These are phyloP conservation scores for Malus orientalis DNA, from an alignment of 306 rosid genomes.

Conservation along the genomic window DNA sequence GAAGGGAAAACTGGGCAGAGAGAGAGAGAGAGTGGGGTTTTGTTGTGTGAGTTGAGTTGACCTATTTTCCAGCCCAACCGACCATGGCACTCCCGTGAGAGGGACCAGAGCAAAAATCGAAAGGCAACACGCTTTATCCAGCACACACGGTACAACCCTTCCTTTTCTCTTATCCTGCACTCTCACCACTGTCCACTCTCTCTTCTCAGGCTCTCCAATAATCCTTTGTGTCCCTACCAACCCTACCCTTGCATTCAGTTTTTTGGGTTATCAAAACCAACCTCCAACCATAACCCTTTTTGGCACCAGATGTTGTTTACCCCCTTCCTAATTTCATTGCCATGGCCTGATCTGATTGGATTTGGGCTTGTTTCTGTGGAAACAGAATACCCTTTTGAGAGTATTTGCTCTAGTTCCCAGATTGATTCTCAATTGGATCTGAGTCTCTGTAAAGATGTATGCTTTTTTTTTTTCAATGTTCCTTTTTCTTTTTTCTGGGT, in stretches of 20 bases:
- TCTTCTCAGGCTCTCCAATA: constrained; percentile 29
- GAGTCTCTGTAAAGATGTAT: constrained; percentile 62
- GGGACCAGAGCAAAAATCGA: constrained; percentile 42
- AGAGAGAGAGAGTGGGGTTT: constrained; percentile 28
- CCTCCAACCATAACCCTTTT: constrained; percentile 25
- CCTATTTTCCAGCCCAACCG: constrained; percentile 72
- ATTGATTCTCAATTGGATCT: constrained; percentile 47
- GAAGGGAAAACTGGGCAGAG: constrained; percentile 28
- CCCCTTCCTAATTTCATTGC: not conserved
- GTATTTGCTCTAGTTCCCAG: not conserved
- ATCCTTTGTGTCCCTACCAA: constrained; percentile 17
- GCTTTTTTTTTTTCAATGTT: constrained; percentile 18
- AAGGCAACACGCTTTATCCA: constrained; percentile 26
- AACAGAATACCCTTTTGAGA: constrained; percentile 2
- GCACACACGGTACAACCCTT: constrained; percentile 10
- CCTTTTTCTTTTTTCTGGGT: constrained; percentile 25
- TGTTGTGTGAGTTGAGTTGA: constrained; percentile 21
- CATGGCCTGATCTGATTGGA: constrained; percentile 46
- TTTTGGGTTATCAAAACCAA: constrained; percentile 33
- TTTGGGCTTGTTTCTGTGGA: constrained; percentile 31
- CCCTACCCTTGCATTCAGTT: constrained; percentile 9
- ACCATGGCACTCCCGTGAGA: constrained; percentile 90
- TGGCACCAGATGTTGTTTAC: constrained; percentile 5
- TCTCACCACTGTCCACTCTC: not conserved
- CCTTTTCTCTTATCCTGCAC: constrained; percentile 35